Evolutionary conservation across 2,329 filamentous ascomycete species (phyloP), one percentile per base, ranked within the genome.

Genomic region (Colletotrichum sp.): DNA sequence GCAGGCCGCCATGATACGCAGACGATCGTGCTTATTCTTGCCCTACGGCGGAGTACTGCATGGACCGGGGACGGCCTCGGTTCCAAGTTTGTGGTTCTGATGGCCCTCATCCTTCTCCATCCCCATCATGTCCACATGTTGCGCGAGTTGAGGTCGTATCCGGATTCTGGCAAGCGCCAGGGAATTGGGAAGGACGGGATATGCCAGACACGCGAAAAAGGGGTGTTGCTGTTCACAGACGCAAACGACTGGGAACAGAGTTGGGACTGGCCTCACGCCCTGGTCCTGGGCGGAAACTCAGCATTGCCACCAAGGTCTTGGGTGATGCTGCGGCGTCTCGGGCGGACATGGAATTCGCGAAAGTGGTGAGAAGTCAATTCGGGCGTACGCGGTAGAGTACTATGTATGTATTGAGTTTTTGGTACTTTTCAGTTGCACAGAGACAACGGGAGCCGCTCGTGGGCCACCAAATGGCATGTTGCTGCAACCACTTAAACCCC

Each of bases 401-500:
- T n/a, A n/a, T 44, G 39, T 44, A n/a, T 44, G 39, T n/a, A n/a
- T 13, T 24, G 16, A 62, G 39, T 16, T 39, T 18, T 24, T 15
- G 67, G 67, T 62, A 63, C 21, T 5, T 49, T 8, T 36, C 32
- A 49, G 21, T 49, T 49, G n/a, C 32, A 66, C 10, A 36, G 32
- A 39, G 30, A 36, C 24, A 13, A 21, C 2, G 12, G n/a, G 60
- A 36, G 24, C 60, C 60, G 60, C 60, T 36, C 32, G n/a, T 39
- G 60, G 15, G 60, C 55, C 66, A 67, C 28, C 39, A 36, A 21
- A 36, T 55, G 16, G 26, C 67, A 55, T 21, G 15, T 34, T 26
- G 57, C 39, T 77, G 73, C 76, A 73, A 77, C 34, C 76, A 76
- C 76, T 77, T 76, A 76, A 73, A 72, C 52, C 72, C 73, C 72